Evolutionary conservation across 108 stramenopile genomes (phyloP), one percentile per base, ranked within the genome.

Genomic region (Conticribra guillardii): DNA sequence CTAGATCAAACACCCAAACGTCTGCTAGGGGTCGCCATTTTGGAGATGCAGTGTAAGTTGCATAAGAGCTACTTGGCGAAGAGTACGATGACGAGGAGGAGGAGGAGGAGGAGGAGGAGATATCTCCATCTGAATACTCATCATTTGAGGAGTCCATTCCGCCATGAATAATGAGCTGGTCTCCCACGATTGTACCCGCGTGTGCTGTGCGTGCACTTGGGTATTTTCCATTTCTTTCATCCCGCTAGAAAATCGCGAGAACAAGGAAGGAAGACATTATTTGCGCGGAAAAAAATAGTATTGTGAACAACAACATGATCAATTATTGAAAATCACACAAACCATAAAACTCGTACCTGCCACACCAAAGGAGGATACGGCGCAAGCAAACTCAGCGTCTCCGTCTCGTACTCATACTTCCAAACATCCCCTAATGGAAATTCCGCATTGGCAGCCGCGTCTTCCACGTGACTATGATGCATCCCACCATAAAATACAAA

Each of bases 401-500:
- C 68, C 2, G 57, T 54, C 17, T 59, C 48, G 31, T 71, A 82
- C 54, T 82, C 76, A 67, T 73, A 82, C 70, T 56, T 71, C 81
- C 81, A 82, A 18, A 82, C 81, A 44, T 82, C 81, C n/a, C 81
- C 81, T 17, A 82, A 33, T 0, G 32, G 51, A 22, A 33, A 45
- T 1, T 53, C 64, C 33, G 48, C 48, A 15, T 33, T 21, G 1
- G 51, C 9, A 0, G 64, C 47, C 9, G 60, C 51, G 32, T 47
- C 29, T 34, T 58, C 54, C 4, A 52, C 17, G 24, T 44, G 54
- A 29, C 32, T 24, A 31, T 64, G 41, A 24, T 70, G 68, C 32
- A 81, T 59, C 11, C 80, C 80, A 7, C 80, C 80, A 30, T 81
- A 71, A 15, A 81, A 54, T 26, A 81, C 61, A 31, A 81, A 74